These are phyloP conservation scores for Sporothrix pseudoabietina DNA, from an alignment of 2,329 filamentous ascomycete genomes.

Conservation along the genomic window DNA sequence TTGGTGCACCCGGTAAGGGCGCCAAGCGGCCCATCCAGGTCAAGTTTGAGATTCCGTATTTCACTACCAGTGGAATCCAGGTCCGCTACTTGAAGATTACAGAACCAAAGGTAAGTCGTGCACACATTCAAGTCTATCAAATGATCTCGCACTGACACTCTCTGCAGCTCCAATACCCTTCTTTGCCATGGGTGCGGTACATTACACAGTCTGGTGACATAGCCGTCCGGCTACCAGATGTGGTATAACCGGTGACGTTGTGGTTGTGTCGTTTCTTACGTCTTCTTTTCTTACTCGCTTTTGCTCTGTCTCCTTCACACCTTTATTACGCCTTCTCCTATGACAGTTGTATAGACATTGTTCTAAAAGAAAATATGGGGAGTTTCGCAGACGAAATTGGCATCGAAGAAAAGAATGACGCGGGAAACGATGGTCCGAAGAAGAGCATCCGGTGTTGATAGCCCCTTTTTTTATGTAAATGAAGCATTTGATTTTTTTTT, in stretches of 20 bases:
- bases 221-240: constrained; percentile 90
- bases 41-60: constrained; percentile 99
- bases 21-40: constrained; percentile 94
- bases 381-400: background rate
- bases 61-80: constrained; percentile 98
- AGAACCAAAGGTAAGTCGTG: constrained; percentile 82
- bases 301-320: background rate
- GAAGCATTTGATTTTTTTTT: constrained; percentile 17
- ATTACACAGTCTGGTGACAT: constrained; percentile 98
- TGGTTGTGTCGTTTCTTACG: background rate
- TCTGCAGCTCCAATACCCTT: constrained; percentile 75
- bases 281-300: background rate
- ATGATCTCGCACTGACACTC: constrained; percentile 25
- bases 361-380: background rate
- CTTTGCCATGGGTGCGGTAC: constrained; percentile 95
- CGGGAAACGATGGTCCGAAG: background rate
- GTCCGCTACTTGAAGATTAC: constrained; percentile 99
- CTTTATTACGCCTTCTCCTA: background rate
- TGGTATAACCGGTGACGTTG: constrained; percentile 54
- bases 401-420: background rate
- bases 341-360: constrained; percentile 20
- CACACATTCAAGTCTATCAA: background rate
- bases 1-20: constrained; percentile 75
- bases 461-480: constrained; percentile 19
- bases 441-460: constrained; percentile 20